A percentile compares a stretch with the other conserved stretches of the same genome.
These are phyloP conservation scores for Licmophora abbreviata DNA, from an alignment of 108 stramenopile species.

Conservation along the genomic window DNA sequence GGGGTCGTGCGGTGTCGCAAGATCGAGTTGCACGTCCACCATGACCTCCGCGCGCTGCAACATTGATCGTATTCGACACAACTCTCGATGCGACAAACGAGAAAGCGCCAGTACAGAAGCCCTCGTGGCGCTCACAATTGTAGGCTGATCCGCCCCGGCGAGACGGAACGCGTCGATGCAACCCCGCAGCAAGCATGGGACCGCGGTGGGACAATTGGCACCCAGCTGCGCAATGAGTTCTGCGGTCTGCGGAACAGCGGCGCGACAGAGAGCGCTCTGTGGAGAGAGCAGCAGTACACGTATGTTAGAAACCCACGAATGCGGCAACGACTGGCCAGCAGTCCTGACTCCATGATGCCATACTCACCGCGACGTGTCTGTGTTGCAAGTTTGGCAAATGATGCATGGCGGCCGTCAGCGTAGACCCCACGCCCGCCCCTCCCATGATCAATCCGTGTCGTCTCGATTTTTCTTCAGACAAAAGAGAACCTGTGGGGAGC, in stretches of 20 bases:
- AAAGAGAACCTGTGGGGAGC: conserved; percentile 2
- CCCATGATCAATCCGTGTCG: conserved; percentile 1
- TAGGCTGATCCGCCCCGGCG: conserved; percentile 11
- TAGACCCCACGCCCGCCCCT: conserved; percentile 35
- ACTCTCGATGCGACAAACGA: conserved; percentile 42
- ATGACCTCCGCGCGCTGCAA: conserved; percentile 35
- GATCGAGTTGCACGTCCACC: conserved; percentile 41
- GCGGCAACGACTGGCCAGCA: no score
- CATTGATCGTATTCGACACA: conserved; percentile 23
- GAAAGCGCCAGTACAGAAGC: conserved; percentile 31
- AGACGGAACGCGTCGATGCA: conserved; percentile 48
- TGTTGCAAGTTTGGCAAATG: conserved; percentile 53
- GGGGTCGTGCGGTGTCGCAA: conserved; percentile 22
- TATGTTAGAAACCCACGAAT: not conserved
- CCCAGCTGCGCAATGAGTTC: conserved; percentile 45
- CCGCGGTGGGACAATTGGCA: conserved; percentile 56
- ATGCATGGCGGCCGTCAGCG: conserved; percentile 48
- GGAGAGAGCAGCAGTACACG: not conserved
- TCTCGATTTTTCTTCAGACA: no score
- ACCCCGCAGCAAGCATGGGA: conserved; percentile 47
- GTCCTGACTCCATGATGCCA: not conserved
- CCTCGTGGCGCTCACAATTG: conserved; percentile 26
- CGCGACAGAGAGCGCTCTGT: conserved; percentile 58
- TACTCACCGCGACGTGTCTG: conserved; percentile 60
- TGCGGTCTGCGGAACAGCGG: conserved; percentile 44